Evolutionary conservation across 176 grass and related monocot genomes (phyloP).

Genomic region (Zoysia pacifica): DNA sequence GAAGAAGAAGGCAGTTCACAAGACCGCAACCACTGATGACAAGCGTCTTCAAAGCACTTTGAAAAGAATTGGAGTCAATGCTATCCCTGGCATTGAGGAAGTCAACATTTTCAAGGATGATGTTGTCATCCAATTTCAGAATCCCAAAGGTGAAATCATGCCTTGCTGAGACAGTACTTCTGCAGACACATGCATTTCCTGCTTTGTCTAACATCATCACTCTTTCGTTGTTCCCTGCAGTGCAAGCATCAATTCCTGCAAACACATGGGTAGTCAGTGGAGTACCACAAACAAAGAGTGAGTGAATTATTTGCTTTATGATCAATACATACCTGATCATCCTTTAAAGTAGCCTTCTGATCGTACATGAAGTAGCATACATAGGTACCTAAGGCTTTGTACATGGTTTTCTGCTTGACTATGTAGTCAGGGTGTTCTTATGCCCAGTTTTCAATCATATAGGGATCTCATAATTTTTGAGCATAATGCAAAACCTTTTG

Average conservation of each 20-base stretch:
- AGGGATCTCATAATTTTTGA: neutral
- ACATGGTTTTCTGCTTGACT: neutral
- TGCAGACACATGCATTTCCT: neutral
- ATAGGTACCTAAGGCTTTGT: conserved; percentile 6
- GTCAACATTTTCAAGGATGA: conserved; percentile 91
- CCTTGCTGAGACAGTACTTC: neutral
- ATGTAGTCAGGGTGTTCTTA: neutral
- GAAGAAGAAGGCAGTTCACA: conserved; percentile 95
- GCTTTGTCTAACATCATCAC: conserved; percentile 5
- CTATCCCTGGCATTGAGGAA: conserved; percentile 78
- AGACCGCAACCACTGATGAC: conserved; percentile 75
- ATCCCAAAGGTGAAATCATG: conserved; percentile 57
- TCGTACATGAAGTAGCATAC: neutral
- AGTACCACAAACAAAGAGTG: conserved; percentile 76
- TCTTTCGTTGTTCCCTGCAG: conserved; percentile 38
- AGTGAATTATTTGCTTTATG: neutral
- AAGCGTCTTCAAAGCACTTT: conserved; percentile 81
- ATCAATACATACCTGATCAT: neutral
- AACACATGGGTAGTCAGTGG: conserved; percentile 86
- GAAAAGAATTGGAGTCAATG: conserved; percentile 73
- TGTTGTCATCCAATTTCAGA: conserved; percentile 68
- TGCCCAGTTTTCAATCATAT: neutral
- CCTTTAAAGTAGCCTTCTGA: conserved; percentile 15
- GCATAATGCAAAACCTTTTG: neutral
- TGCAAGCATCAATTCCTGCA: conserved; percentile 81